Evolutionary conservation across 2,329 filamentous ascomycete genomes (phyloP).

Genomic region (Colletotrichum tamarilloi): DNA sequence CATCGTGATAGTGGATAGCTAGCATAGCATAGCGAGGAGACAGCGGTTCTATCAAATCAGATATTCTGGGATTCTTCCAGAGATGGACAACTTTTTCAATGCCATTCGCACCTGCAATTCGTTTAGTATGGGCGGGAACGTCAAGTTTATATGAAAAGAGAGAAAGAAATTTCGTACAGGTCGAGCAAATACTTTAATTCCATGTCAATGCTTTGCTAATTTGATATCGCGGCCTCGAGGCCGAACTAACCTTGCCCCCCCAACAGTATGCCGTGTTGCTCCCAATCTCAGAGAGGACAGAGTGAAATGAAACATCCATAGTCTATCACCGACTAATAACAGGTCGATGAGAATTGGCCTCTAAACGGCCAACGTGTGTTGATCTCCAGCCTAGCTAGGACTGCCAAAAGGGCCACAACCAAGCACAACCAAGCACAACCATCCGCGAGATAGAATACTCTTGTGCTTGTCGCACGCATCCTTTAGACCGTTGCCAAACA

Average conservation of each 20-base stretch:
- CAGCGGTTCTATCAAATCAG: no score
- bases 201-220: neutral
- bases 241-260: neutral
- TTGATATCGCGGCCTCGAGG: neutral
- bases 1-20: neutral
- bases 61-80: neutral
- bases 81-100: neutral
- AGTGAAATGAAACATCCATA: neutral
- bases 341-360: neutral
- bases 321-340: constrained; percentile 6
- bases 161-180: neutral
- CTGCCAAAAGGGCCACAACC: neutral
- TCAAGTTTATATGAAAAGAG: neutral
- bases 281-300: neutral
- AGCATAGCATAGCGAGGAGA: neutral
- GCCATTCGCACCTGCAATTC: neutral
- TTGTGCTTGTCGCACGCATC: neutral
- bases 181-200: neutral
- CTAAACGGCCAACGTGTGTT: neutral
- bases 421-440: constrained; percentile 22
- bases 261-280: neutral
- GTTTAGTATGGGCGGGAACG: no score
- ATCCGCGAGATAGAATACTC: constrained; percentile 10
- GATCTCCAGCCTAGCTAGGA: neutral
- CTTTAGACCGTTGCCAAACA: neutral